These are phyloP conservation scores for Exserohilum rostratum DNA, from an alignment of 2,329 filamentous ascomycete species.

Conservation along the genomic window DNA sequence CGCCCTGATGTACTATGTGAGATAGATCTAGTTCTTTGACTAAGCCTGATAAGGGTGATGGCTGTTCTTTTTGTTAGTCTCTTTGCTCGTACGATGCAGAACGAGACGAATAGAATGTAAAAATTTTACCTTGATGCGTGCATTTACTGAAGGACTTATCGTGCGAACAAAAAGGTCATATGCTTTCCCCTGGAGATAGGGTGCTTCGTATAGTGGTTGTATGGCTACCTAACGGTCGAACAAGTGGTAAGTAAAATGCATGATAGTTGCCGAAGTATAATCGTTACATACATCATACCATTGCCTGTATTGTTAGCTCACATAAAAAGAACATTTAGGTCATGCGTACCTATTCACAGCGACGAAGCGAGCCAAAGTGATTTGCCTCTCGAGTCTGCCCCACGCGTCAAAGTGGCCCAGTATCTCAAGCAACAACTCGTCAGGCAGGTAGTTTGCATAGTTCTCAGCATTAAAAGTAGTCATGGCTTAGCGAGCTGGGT, in stretches of 20 bases:
- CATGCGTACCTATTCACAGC: conserved; percentile 44
- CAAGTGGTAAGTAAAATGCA: not conserved
- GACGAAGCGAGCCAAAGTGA: conserved; percentile 58
- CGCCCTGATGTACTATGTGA: conserved; percentile 64
- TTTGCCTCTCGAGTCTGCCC: conserved; percentile 49
- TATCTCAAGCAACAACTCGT: conserved; percentile 61
- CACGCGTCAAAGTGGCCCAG: conserved; percentile 50
- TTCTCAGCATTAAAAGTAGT: not conserved
- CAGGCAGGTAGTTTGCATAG: conserved; percentile 54
- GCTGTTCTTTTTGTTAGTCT: conserved; percentile 28
- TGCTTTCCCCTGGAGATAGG: conserved; percentile 58
- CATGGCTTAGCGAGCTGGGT: not conserved
- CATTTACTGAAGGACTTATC: conserved; percentile 59
- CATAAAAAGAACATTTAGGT: not conserved
- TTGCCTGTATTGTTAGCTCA: conserved; percentile 44
- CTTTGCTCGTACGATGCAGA: not conserved
- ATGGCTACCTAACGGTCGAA: conserved; percentile 44
- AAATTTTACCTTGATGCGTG: conserved; percentile 47
- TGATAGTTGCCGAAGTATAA: not conserved
- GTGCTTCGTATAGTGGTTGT: conserved; percentile 58
- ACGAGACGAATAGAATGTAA: too few relatives aligned
- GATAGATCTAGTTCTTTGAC: conserved; percentile 61
- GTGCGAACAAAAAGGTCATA: conserved; percentile 62
- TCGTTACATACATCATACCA: conserved; percentile 58
- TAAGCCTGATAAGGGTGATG: conserved; percentile 56